Conservation (phyloP, 345 rosid genomes). For the Aegle marmelos region DNA sequence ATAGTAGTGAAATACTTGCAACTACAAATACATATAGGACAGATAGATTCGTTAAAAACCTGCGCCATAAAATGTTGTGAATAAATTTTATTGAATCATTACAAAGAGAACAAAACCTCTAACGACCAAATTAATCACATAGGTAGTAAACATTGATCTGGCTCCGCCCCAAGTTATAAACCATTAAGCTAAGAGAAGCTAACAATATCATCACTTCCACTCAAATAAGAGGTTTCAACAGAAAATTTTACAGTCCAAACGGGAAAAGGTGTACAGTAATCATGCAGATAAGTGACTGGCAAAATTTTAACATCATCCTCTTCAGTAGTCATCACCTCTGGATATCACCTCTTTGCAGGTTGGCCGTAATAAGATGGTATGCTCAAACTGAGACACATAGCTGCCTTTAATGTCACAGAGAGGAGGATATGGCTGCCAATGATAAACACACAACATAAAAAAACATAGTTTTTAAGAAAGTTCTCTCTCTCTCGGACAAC, state of each 20-base stretch:
- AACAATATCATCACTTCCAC: neutral
- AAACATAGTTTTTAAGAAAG: neutral
- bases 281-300: neutral
- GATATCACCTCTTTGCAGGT: conserved; percentile 97
- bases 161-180: neutral
- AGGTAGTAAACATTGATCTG: neutral
- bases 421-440: conserved; percentile 82
- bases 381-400: conserved; percentile 91
- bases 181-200: neutral
- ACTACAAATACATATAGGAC: no score
- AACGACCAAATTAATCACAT: neutral
- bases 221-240: neutral
- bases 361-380: conserved; percentile 86
- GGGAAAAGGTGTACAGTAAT: neutral
- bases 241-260: neutral
- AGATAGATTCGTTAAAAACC: no score
- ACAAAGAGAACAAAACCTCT: neutral
- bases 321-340: conserved; percentile 80
- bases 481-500: neutral
- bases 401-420: conserved; percentile 86
- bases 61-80: neutral
- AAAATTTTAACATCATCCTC: conserved; percentile 1
- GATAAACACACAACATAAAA: neutral
- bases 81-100: no score
- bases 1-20: no score